Evolutionary conservation across 1,139 yeast genomes (phyloP).

Genomic region (Arxiozyma heterogenica): DNA sequence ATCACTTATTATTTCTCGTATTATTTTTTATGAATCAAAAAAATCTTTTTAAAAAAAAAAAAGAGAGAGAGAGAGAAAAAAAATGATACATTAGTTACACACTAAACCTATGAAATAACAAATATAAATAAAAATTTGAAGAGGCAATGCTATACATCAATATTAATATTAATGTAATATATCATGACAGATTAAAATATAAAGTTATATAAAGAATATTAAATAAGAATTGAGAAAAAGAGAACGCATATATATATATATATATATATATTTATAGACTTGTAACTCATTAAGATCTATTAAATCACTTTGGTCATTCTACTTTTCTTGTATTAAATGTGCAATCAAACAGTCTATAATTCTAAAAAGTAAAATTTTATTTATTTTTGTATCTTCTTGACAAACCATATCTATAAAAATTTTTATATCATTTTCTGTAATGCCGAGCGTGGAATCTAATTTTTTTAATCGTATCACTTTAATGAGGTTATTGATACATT

Average conservation of each 20-base stretch:
- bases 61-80: no score
- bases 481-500: constrained; percentile 14
- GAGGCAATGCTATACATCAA: no score
- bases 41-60: no score
- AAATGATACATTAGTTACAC: background rate
- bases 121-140: no score
- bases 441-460: constrained; percentile 11
- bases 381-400: constrained; percentile 14
- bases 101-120: no score
- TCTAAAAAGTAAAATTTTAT: constrained; percentile 13
- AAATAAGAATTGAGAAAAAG: background rate
- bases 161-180: no score
- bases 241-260: background rate
- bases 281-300: no score
- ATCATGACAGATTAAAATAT: no score
- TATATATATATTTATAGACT: background rate
- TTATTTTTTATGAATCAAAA: background rate
- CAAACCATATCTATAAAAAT: constrained; percentile 14
- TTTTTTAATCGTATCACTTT: constrained; percentile 7
- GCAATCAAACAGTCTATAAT: constrained; percentile 12
- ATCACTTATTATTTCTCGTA: background rate
- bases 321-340: background rate
- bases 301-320: no score
- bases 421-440: constrained; percentile 12
- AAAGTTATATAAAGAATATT: background rate